A percentile compares a stretch with the other conserved stretches of the same genome.
Evolutionary conservation across 1,284 basidiomycete genomes (phyloP).

Genomic region (Volvariella surrecta): DNA sequence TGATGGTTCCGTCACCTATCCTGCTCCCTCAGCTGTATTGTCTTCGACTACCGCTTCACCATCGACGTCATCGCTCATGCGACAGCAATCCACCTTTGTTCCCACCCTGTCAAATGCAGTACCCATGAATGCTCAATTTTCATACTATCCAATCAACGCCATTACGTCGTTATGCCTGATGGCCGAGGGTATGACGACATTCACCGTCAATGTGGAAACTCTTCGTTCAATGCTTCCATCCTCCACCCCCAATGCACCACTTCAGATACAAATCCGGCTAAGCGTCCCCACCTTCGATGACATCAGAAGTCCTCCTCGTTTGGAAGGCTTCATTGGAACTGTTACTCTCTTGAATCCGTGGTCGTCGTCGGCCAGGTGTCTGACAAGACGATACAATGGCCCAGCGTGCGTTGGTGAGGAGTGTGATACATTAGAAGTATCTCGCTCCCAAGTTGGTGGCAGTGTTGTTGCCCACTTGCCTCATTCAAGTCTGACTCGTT

Average conservation of each 20-base stretch:
- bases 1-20: background rate
- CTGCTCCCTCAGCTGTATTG: background rate
- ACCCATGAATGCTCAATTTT: slow-evolving; percentile 5
- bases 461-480: slow-evolving; percentile 44
- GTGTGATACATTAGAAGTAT: slow-evolving; percentile 36
- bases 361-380: slow-evolving; percentile 42
- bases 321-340: slow-evolving; percentile 50
- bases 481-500: slow-evolving; percentile 49
- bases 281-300: slow-evolving; percentile 42
- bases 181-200: slow-evolving; percentile 60
- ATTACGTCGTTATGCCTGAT: slow-evolving; percentile 38
- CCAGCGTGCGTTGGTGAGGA: slow-evolving; percentile 43
- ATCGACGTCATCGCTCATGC: background rate
- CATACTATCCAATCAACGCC: slow-evolving; percentile 22
- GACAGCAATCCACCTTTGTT: background rate
- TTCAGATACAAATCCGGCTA: slow-evolving; percentile 40
- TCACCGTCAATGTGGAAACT: slow-evolving; percentile 17
- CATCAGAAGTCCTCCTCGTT: slow-evolving; percentile 23
- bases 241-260: slow-evolving; percentile 24
- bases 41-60: background rate
- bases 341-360: slow-evolving; percentile 46
- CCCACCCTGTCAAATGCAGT: slow-evolving; percentile 11
- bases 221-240: slow-evolving; percentile 17
- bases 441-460: slow-evolving; percentile 33
- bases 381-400: slow-evolving; percentile 49